Evolutionary conservation across 192 early-diverging fungal species (phyloP).

Genomic region (Gamsiella multidivaricata): DNA sequence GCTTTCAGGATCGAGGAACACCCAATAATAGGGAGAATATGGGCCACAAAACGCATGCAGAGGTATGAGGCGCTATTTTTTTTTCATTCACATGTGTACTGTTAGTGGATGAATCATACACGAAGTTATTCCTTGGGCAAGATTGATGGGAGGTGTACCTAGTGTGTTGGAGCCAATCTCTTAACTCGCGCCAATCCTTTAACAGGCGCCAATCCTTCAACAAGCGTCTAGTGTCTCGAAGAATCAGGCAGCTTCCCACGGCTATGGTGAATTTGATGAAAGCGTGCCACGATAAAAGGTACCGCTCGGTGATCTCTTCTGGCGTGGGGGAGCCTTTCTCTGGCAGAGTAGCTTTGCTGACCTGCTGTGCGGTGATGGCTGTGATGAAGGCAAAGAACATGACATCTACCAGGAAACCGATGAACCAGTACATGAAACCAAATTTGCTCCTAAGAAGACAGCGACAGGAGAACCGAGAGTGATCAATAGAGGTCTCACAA

Average conservation of each 20-base stretch:
- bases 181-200: too few relatives aligned
- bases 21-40: slow-evolving; percentile 9
- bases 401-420: slow-evolving; percentile 9
- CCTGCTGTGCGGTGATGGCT: slow-evolving; percentile 26
- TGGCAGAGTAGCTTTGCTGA: not conserved
- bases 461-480: not conserved
- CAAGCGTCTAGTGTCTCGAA: slow-evolving; percentile 20
- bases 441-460: slow-evolving; percentile 37
- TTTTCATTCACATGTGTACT: not conserved
- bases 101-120: not conserved
- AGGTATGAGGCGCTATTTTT: slow-evolving; percentile 42
- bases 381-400: slow-evolving; percentile 25
- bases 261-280: slow-evolving; percentile 19
- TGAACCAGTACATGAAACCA: slow-evolving; percentile 27
- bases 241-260: slow-evolving; percentile 5
- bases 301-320: not conserved
- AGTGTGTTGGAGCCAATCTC: slow-evolving; percentile 29
- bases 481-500: not conserved
- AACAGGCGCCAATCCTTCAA: not conserved
- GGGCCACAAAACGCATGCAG: slow-evolving; percentile 17
- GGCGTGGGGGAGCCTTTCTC: not conserved
- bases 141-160: slow-evolving; percentile 1
- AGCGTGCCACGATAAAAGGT: slow-evolving; percentile 23
- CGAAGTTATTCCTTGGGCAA: not conserved
- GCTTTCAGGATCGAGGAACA: slow-evolving; percentile 8